Evolutionary conservation across 257 asterid genomes (phyloP).

Genomic region (Pogostemon cablin): DNA sequence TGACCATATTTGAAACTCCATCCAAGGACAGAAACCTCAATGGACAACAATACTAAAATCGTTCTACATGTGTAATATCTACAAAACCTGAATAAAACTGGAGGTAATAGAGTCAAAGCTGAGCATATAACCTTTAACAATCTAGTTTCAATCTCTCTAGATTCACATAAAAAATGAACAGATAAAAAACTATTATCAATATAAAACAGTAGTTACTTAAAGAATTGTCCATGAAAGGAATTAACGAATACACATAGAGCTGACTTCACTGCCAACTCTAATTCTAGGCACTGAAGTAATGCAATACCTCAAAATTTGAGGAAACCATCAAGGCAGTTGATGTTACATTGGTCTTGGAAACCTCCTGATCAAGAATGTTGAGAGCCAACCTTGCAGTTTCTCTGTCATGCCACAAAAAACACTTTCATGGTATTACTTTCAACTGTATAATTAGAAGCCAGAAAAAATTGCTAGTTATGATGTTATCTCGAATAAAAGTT

Average conservation of each 20-base stretch:
- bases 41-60: background rate
- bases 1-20: slow-evolving; percentile 17
- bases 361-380: slow-evolving; percentile 65
- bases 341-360: slow-evolving; percentile 55
- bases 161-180: slow-evolving; percentile 21
- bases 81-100: background rate
- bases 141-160: background rate
- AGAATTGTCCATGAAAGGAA: background rate
- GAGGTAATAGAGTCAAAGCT: background rate
- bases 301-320: slow-evolving; percentile 91
- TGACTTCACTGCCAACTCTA: slow-evolving; percentile 6
- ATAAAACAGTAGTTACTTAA: background rate
- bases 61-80: background rate
- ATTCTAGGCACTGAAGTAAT: slow-evolving; percentile 19
- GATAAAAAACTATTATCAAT: background rate
- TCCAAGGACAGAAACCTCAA: slow-evolving; percentile 6
- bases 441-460: slow-evolving; percentile 19
- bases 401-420: slow-evolving; percentile 50
- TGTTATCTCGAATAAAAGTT: slow-evolving; percentile 13
- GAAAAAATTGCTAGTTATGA: slow-evolving; percentile 12
- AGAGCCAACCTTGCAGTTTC: slow-evolving; percentile 65
- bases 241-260: slow-evolving; percentile 7
- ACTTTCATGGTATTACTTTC: slow-evolving; percentile 28
- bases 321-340: slow-evolving; percentile 75
- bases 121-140: background rate